These are phyloP conservation scores for Globisporangium yorkense DNA, from an alignment of 352 stramenopile genomes.

Conservation along the genomic window DNA sequence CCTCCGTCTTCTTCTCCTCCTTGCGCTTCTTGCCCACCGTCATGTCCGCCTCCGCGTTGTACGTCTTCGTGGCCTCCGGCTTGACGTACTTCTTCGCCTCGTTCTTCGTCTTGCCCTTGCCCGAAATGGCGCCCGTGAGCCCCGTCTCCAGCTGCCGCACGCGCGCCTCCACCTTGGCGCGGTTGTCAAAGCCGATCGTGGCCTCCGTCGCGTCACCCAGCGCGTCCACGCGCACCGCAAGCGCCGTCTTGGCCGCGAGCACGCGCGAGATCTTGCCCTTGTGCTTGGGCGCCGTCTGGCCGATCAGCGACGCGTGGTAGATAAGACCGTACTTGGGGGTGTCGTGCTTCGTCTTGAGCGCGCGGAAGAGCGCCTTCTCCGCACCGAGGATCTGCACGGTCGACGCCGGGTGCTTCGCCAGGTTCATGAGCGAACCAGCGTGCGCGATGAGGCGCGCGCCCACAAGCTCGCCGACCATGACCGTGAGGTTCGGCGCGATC, in stretches of 20 bases:
- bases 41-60: slow-evolving; percentile 96
- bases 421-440: slow-evolving; percentile 98
- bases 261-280: slow-evolving; percentile 99
- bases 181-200: slow-evolving; percentile 96
- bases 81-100: slow-evolving; percentile 90
- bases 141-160: slow-evolving; percentile 97
- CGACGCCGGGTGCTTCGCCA: slow-evolving; percentile 98
- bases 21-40: slow-evolving; percentile 89
- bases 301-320: slow-evolving; percentile 99
- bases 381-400: slow-evolving; percentile 99
- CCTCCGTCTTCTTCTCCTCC: slow-evolving; percentile 48
- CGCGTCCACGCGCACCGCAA: slow-evolving; percentile 99
- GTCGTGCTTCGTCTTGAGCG: slow-evolving; percentile 99
- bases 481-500: slow-evolving; percentile 99
- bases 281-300: slow-evolving; percentile 98
- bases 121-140: slow-evolving; percentile 71
- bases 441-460: slow-evolving; percentile 98
- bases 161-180: slow-evolving; percentile 97
- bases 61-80: slow-evolving; percentile 67
- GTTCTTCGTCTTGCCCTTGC: slow-evolving; percentile 89
- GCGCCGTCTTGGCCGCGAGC: slow-evolving; percentile 96
- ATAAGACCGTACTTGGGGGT: slow-evolving; percentile 99
- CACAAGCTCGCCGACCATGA: slow-evolving; percentile 99
- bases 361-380: slow-evolving; percentile 99
- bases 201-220: slow-evolving; percentile 94